phyloP scores from a whole-genome alignment of 352 stramenopile species.

The Pythium sukuiense region DNA sequence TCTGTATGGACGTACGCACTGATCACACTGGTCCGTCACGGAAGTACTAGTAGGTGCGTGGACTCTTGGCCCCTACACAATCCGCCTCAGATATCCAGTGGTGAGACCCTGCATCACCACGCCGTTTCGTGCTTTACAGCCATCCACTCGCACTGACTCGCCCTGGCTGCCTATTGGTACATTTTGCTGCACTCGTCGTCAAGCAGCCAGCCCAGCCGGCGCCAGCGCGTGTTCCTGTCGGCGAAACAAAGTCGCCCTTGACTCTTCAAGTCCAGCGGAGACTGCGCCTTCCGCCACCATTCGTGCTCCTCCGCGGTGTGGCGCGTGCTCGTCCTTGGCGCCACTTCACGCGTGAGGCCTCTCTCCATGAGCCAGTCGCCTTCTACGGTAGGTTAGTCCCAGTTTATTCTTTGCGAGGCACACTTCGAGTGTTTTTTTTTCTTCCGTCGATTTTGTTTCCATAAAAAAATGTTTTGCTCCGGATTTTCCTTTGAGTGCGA shows the following conservation, averaged over 20 bases:
- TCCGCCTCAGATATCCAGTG: conserved; percentile 7
- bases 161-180: no score
- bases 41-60: not conserved
- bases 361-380: conserved; percentile 6
- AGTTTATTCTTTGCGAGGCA: not conserved
- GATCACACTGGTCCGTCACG: not conserved
- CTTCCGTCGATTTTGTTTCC: conserved; percentile 4
- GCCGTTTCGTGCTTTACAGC: not conserved
- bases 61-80: not conserved
- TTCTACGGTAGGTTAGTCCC: not conserved
- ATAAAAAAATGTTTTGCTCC: conserved; percentile 15
- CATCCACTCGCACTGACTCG: not conserved
- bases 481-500: conserved; percentile 2
- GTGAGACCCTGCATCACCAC: not conserved
- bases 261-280: not conserved
- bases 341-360: not conserved
- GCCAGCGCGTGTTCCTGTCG: not conserved
- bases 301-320: no score
- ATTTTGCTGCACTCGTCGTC: no score
- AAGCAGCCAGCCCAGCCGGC: not conserved
- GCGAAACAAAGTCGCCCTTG: not conserved
- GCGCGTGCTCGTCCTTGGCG: no score
- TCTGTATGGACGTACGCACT: not conserved
- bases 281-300: not conserved
- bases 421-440: conserved; percentile 7